phyloP scores from a whole-genome alignment of 768 basidiomycete species.

The Russula earlei region DNA sequence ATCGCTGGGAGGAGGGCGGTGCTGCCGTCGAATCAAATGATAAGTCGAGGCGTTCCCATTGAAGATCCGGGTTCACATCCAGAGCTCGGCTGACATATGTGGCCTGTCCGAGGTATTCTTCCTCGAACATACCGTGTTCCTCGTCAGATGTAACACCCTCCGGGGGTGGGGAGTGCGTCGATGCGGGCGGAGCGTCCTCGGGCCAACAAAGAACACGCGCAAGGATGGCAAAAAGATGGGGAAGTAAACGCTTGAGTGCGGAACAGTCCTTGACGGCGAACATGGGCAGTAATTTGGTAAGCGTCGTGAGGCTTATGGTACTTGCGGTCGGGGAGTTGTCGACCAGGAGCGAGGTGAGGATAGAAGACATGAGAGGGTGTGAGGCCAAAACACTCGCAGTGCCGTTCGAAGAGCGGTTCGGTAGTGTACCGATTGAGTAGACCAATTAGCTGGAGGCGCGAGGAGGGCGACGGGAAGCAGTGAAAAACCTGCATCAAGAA shows the following conservation, averaged over 20 bases:
- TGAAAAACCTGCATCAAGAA: conserved; percentile 57
- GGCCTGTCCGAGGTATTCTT: conserved; percentile 1
- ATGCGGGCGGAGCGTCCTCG: conserved; percentile 32
- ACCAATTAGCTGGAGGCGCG: conserved; percentile 60
- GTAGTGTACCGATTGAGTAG: conserved; percentile 57
- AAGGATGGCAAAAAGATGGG: conserved; percentile 55
- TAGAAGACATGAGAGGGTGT: conserved; percentile 53
- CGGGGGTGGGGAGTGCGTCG: conserved; percentile 8
- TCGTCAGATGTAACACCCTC: conserved; percentile 6
- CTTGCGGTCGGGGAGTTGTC: conserved; percentile 70
- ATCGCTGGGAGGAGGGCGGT: conserved; percentile 50
- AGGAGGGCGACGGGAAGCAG: conserved; percentile 50
- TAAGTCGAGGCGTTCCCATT: conserved; percentile 60
- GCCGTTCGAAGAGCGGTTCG: conserved; percentile 39
- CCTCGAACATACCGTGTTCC: conserved; percentile 1
- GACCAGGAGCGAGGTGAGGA: conserved; percentile 59
- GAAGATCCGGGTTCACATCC: conserved; percentile 41
- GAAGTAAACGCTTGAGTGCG: conserved; percentile 49
- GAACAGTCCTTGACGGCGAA: conserved; percentile 55
- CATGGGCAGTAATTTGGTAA: conserved; percentile 67
- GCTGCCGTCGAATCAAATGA: conserved; percentile 46
- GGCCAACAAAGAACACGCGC: conserved; percentile 73
- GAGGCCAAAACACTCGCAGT: conserved; percentile 42
- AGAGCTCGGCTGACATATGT: conserved; percentile 9
- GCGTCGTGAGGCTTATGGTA: conserved; percentile 49